Percentiles rank a stretch among this genome's conserved stretches.
phyloP scores from a whole-genome alignment of 2,329 filamentous ascomycete species.

The Penicillium rolfsii region DNA sequence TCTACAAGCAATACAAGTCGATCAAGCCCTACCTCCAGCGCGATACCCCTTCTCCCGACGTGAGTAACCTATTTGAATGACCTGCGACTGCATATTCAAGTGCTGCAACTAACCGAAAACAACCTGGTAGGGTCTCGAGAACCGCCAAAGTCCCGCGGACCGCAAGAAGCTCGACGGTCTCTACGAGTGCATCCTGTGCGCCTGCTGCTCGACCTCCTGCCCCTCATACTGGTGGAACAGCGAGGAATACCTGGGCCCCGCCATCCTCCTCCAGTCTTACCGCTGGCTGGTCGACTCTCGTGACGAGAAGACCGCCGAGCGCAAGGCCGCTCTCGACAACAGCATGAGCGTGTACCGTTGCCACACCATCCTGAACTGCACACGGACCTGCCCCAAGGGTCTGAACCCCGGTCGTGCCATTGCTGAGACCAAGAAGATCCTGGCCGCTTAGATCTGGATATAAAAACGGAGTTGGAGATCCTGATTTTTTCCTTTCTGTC shows the following conservation, averaged over 20 bases:
- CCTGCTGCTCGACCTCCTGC: constrained; percentile 98
- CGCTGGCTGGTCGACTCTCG: constrained; percentile 94
- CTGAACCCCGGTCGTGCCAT: constrained; percentile 94
- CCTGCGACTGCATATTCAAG: not conserved
- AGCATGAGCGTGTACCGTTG: constrained; percentile 98
- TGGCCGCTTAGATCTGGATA: constrained; percentile 59
- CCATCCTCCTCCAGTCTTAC: constrained; percentile 96
- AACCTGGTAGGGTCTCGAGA: constrained; percentile 75
- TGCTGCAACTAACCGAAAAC: not conserved
- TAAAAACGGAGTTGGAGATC: constrained; percentile 33
- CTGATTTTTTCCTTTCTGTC: constrained; percentile 27
- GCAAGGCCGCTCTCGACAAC: constrained; percentile 92
- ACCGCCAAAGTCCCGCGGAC: constrained; percentile 86
- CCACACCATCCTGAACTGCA: constrained; percentile 99
- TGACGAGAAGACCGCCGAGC: constrained; percentile 84
- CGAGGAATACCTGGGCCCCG: constrained; percentile 96
- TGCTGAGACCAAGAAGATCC: constrained; percentile 97
- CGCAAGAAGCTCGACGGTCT: constrained; percentile 96
- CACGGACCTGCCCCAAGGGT: constrained; percentile 95
- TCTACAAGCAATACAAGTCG: constrained; percentile 99
- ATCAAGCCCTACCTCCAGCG: constrained; percentile 98
- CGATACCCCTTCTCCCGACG: constrained; percentile 79
- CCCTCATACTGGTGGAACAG: constrained; percentile 99
- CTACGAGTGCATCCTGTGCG: constrained; percentile 99
- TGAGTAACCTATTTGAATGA: constrained; percentile 54